Evolutionary conservation across 345 rosid species (phyloP).

Genomic region (Citrus reticulata): DNA sequence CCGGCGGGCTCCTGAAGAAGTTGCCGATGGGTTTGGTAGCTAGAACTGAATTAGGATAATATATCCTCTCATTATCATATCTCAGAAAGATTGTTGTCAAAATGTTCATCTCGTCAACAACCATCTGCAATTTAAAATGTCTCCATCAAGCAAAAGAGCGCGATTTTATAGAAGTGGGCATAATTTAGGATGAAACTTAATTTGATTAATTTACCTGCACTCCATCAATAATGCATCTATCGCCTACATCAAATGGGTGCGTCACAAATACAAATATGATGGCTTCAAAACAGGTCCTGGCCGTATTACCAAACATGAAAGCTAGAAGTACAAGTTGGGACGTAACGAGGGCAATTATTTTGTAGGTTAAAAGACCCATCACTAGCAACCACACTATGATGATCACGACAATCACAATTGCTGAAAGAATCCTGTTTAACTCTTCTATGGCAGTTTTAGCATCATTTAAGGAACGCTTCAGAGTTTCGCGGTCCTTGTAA

Average conservation of each 20-base stretch:
- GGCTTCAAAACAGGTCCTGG: constrained; percentile 61
- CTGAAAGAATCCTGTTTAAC: constrained; percentile 53
- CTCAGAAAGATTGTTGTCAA: constrained; percentile 68
- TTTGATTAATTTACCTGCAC: constrained; percentile 41
- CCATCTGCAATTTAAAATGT: constrained; percentile 39
- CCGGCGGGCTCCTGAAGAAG: constrained; percentile 64
- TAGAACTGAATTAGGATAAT: constrained; percentile 59
- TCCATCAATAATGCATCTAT: constrained; percentile 79
- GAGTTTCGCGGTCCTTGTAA: constrained; percentile 49
- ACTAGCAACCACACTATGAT: constrained; percentile 46
- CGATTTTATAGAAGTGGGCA: not conserved
- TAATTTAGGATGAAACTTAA: not conserved
- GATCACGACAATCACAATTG: constrained; percentile 28
- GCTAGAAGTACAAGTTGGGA: constrained; percentile 51
- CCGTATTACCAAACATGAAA: constrained; percentile 58
- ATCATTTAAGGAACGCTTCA: constrained; percentile 59
- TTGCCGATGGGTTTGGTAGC: constrained; percentile 63
- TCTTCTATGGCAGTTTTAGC: constrained; percentile 70
- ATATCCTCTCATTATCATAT: constrained; percentile 68
- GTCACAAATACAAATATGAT: constrained; percentile 74
- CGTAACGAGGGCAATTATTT: constrained; percentile 46
- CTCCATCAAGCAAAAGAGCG: not conserved
- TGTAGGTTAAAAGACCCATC: constrained; percentile 54
- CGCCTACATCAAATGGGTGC: constrained; percentile 84
- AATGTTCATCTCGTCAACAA: constrained; percentile 81